phyloP scores from a whole-genome alignment of 2,329 filamentous ascomycete genomes.

The Albophoma yamanashiensis region DNA sequence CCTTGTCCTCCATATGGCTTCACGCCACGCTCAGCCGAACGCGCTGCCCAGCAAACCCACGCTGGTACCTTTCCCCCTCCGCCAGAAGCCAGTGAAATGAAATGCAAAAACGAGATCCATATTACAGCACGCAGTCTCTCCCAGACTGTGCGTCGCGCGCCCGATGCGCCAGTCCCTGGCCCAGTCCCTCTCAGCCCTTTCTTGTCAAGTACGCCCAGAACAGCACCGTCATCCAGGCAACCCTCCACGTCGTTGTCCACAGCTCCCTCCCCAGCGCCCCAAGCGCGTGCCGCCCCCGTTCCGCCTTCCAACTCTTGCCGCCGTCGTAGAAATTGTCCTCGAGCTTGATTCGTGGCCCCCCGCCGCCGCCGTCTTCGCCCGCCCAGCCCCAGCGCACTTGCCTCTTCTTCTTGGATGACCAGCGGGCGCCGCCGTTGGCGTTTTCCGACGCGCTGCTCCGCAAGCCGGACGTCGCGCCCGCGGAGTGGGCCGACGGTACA shows the following conservation, averaged over 20 bases:
- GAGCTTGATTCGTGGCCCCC: conserved; percentile 42
- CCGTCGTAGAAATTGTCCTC: conserved; percentile 36
- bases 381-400: conserved; percentile 32
- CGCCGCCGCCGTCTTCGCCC: conserved; percentile 21
- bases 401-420: conserved; percentile 15
- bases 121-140: not conserved
- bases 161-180: not conserved
- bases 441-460: conserved; percentile 10
- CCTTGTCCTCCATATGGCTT: not conserved
- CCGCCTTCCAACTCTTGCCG: conserved; percentile 21
- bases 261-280: conserved; percentile 48
- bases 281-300: conserved; percentile 20
- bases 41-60: not conserved
- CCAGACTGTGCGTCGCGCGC: not conserved
- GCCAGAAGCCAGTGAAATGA: not conserved
- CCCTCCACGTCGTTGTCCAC: conserved; percentile 47
- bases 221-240: conserved; percentile 49
- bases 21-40: not conserved
- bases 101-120: not conserved
- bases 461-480: conserved; percentile 6
- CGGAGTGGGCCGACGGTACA: not conserved
- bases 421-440: conserved; percentile 12
- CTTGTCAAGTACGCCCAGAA: conserved; percentile 60
- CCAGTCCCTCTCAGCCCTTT: conserved; percentile 34
- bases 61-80: not conserved